These are phyloP conservation scores for Gaultheria prostrata DNA, from an alignment of 148 eudicot species.

Conservation along the genomic window DNA sequence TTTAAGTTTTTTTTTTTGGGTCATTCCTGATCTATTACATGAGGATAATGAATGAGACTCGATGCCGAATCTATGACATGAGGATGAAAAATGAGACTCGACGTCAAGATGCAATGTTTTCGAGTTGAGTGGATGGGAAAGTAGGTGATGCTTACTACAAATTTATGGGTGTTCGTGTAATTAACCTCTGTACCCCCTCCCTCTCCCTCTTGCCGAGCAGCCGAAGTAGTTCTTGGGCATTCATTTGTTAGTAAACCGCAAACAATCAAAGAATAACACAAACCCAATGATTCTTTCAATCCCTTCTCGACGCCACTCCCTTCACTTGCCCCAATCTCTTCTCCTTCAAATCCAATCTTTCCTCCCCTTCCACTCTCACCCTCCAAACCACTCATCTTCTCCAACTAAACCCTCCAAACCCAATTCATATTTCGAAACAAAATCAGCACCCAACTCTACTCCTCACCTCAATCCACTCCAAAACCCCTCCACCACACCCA, in stretches of 20 bases:
- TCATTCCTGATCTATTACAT: too few species aligned
- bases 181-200: too few species aligned
- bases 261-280: neutral
- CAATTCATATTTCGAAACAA: neutral
- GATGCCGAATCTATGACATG: too few species aligned
- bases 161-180: too few species aligned
- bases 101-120: too few species aligned
- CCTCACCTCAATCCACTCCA: conserved; percentile 20
- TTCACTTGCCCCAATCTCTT: conserved; percentile 7
- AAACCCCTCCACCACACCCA: conserved; percentile 8
- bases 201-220: too few species aligned
- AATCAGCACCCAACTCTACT: conserved; percentile 18
- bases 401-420: neutral
- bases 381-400: neutral
- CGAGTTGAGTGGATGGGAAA: too few species aligned
- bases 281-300: neutral
- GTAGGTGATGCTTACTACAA: too few species aligned
- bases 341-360: conserved; percentile 5
- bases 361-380: conserved; percentile 12
- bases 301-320: conserved; percentile 4
- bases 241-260: neutral
- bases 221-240: neutral
- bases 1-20: too few species aligned
- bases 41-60: too few species aligned
- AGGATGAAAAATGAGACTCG: too few species aligned